Evolutionary conservation across 106 monocot species (phyloP), one percentile per base, ranked within the genome.

Genomic region (Iris macrosiphon): DNA sequence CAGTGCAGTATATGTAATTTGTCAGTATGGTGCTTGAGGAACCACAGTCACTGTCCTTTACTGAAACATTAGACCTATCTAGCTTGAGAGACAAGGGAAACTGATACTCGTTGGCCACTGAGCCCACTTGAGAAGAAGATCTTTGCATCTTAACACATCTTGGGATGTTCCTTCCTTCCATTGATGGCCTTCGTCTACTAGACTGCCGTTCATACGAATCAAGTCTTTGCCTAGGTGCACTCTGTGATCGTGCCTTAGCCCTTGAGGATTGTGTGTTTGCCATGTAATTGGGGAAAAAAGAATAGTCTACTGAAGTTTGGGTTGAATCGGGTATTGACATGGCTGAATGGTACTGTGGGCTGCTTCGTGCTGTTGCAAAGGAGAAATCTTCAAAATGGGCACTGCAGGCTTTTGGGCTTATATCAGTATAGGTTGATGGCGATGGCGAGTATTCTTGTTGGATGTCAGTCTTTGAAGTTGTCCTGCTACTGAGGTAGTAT

Each of bases 241-340:
- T 85, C 37, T 85, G 85, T 3, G 90, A 78, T 18, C 89, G 35
- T 9, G 41, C 63, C 63, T 81, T 87, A 19, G 74, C 81, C 50
- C 66, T 74, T 4, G 79, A 89, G 11, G 88, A 89, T 49, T 83
- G 69, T 28, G 88, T 89, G 32, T 89, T 79, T 7, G 88, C 79
- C 88, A 89, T 89, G 73, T 89, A 89, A 30, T 48, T 89, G 12
- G 82, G 87, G 31, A 31, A 74, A 22, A 57, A 42, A 10, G 33
- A 26, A 12, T 55, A 46, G 19, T 61, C 63, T 18, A 54, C 42
- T 12, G 55, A 64, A 42, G 37, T 24, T 8, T 42, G 58, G 2
- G 27, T 40, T 49, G 57, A 29, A 46, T 57, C 61, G 7, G 56
- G 55, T 16, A 49, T 30, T 33, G 79, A 70, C 22, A 60, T 31